phyloP scores from a whole-genome alignment of 257 asterid species.

The Asclepias syriaca region DNA sequence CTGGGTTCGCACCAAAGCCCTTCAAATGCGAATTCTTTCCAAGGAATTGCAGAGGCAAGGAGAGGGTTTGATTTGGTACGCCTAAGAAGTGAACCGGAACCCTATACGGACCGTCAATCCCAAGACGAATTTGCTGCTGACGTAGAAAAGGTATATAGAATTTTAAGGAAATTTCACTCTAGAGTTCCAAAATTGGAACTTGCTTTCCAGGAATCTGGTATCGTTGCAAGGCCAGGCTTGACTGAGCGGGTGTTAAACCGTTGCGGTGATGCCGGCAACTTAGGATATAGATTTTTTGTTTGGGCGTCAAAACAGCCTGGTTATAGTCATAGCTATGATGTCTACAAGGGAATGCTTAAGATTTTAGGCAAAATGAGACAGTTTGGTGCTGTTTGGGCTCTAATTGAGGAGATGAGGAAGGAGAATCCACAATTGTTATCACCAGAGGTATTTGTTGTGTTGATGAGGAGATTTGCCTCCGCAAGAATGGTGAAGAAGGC shows the following conservation, averaged over 20 bases:
- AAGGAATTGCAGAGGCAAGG: conserved; percentile 18
- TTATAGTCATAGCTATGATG: conserved; percentile 68
- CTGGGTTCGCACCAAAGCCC: conserved; percentile 27
- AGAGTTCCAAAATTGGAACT: conserved; percentile 81
- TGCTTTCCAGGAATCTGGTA: conserved; percentile 77
- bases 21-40: conserved; percentile 11
- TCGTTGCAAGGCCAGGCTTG: conserved; percentile 57
- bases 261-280: conserved; percentile 93
- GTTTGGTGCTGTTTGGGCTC: conserved; percentile 96
- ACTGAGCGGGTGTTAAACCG: conserved; percentile 85
- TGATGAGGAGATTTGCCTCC: conserved; percentile 92
- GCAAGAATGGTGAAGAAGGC: conserved; percentile 91
- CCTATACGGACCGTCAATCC: conserved; percentile 22
- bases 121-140: conserved; percentile 71
- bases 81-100: conserved; percentile 33
- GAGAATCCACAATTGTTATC: conserved; percentile 68
- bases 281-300: conserved; percentile 74
- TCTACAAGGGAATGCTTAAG: conserved; percentile 76
- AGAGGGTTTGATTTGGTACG: conserved; percentile 41
- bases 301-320: conserved; percentile 86
- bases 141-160: conserved; percentile 71
- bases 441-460: conserved; percentile 64
- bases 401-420: conserved; percentile 85
- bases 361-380: conserved; percentile 83
- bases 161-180: conserved; percentile 64